These are phyloP conservation scores for Tetraselmis chui DNA, from an alignment of 139 green algal species.

Conservation along the genomic window DNA sequence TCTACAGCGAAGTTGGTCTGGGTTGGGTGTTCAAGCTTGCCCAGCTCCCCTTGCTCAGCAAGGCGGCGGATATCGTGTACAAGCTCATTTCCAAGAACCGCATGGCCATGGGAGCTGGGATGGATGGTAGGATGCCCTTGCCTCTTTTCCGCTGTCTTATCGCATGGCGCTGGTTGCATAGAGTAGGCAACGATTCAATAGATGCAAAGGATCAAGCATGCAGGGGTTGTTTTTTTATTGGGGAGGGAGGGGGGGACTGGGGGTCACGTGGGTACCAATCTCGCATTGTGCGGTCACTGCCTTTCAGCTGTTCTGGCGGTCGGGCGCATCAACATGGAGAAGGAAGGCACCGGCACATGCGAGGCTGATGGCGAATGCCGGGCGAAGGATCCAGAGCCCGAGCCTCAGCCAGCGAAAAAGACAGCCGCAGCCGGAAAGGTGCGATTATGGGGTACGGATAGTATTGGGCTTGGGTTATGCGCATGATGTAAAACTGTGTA, in stretches of 20 bases:
- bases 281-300: no score
- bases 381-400: constrained; percentile 8
- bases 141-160: no score
- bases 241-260: no score
- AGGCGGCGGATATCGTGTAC: constrained; percentile 18
- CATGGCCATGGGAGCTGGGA: constrained; percentile 7
- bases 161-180: no score
- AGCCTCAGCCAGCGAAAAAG: neutral
- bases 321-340: constrained; percentile 17
- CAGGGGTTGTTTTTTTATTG: no score
- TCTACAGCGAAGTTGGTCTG: constrained; percentile 16
- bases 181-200: no score
- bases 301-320: neutral
- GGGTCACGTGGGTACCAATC: no score
- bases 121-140: neutral
- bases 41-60: constrained; percentile 15
- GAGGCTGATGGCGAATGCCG: constrained; percentile 19
- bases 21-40: constrained; percentile 27
- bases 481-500: no score
- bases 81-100: constrained; percentile 24
- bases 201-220: no score
- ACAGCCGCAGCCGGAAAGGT: neutral
- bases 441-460: no score
- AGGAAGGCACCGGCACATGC: constrained; percentile 11
- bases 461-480: no score